Evolutionary conservation across 345 rosid genomes (phyloP), one percentile per base, ranked within the genome.

Genomic region (Anacardium occidentale): DNA sequence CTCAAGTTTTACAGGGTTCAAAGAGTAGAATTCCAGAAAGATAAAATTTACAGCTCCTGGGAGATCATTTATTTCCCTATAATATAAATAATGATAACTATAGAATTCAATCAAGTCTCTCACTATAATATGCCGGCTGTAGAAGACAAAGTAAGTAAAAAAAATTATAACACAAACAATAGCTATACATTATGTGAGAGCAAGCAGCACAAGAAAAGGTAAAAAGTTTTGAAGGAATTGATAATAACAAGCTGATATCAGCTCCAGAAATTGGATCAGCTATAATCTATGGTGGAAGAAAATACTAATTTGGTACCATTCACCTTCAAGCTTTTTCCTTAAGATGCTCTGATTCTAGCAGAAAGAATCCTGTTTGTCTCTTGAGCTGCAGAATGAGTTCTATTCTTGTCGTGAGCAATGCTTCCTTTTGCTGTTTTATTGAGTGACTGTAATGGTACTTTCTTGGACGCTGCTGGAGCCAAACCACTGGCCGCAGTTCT

Each of bases 401-500:
- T 74, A 13, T 69, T 73, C 64, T 42, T 75, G 71, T 77, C 78
- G 11, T 50, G 25, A 52, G 69, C 74, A 21, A 51, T 21, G n/a
- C 85, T 65, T 20, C 73, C 72, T 82, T 81, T 83, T 25, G 47
- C 64, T 34, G 74, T 62, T 73, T 78, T 85, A 62, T 77, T 80
- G 32, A 1, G 32, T 29, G 32, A 29, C 53, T 77, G 85, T 47
- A 62, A 57, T 20, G 85, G 74, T 8, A 71, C 77, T 77, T 80
- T 90, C 75, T 74, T 88, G 70, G 83, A 62, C 51, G 81, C 65
- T 15, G 83, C 52, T 44, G 80, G 71, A 77, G 83, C 60, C 61
- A 74, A 5, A 20, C 78, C 76, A n/a, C 62, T 47, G 54, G 84
- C 83, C 12, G 94, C 92, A 73, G 90, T 91, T 86, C 94, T 88